phyloP scores from a whole-genome alignment of 345 rosid genomes.

The Salix caprea region DNA sequence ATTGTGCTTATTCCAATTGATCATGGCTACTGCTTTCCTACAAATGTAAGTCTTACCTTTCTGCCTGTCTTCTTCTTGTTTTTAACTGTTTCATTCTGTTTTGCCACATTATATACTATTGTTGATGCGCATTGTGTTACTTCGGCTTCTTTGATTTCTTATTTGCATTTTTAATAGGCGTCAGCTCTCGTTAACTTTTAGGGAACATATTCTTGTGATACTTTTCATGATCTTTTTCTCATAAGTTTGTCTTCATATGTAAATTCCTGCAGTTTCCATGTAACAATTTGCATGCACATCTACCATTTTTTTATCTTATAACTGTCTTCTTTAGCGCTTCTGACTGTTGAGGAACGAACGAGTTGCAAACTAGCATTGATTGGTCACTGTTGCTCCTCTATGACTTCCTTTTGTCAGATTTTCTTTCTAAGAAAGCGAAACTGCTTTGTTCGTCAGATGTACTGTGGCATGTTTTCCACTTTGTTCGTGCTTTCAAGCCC shows the following conservation, averaged over 20 bases:
- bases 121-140: not conserved
- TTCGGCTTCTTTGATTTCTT: not conserved
- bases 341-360: not conserved
- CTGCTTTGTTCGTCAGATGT: not conserved
- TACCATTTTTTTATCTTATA: not conserved
- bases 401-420: not conserved
- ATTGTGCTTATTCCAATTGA: constrained; percentile 72
- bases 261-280: not conserved
- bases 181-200: not conserved
- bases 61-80: not conserved
- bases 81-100: not conserved
- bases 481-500: not conserved
- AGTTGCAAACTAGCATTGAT: not conserved
- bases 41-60: constrained; percentile 44
- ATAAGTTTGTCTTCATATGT: not conserved
- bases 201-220: not conserved
- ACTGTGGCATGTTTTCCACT: not conserved
- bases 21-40: constrained; percentile 88
- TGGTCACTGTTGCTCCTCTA: not conserved
- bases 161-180: not conserved
- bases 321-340: not conserved
- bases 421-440: no score
- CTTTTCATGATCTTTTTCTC: not conserved
- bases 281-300: not conserved
- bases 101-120: not conserved